Percentiles rank a stretch among this genome's conserved stretches.
Conservation (phyloP, 1,139 yeast species). For the Geotrichum armillariae region DNA sequence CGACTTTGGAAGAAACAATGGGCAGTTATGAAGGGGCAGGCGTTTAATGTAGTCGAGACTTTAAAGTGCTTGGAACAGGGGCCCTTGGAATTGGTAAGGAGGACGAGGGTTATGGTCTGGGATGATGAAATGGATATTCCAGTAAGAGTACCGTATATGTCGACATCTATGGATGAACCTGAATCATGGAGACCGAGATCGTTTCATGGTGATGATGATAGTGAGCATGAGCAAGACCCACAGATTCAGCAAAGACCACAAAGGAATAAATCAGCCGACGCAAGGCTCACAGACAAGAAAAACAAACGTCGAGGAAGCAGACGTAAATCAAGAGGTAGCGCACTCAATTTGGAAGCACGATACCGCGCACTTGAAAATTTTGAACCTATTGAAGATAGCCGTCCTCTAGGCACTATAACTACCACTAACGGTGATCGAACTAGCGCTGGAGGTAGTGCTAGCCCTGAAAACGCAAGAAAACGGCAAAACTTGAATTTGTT, state of each 20-base stretch:
- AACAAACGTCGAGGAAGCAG: conserved; percentile 7
- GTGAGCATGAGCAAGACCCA: not conserved
- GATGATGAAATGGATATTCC: conserved; percentile 68
- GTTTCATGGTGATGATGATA: not conserved
- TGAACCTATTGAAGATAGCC: conserved; percentile 12
- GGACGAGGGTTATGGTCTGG: conserved; percentile 57
- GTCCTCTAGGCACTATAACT: conserved; percentile 7
- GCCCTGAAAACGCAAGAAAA: not conserved
- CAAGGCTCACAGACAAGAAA: not conserved
- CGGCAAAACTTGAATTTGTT: conserved; percentile 9
- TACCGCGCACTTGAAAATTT: conserved; percentile 28
- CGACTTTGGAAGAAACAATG: conserved; percentile 69
- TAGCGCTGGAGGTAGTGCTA: not conserved
- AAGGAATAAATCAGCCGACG: conserved; percentile 9
- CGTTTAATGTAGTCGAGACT: conserved; percentile 71
- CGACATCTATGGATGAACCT: conserved; percentile 33
- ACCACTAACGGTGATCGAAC: not conserved
- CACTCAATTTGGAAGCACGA: conserved; percentile 29
- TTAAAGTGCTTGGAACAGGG: conserved; percentile 59
- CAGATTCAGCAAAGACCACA: not conserved
- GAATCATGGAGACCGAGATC: not conserved
- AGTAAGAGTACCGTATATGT: conserved; percentile 39
- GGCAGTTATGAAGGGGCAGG: conserved; percentile 76
- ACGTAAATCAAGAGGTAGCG: conserved; percentile 12
- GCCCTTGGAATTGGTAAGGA: conserved; percentile 64